Conservation (phyloP, 176 grass and related monocot genomes). For the Avena atlantica region DNA sequence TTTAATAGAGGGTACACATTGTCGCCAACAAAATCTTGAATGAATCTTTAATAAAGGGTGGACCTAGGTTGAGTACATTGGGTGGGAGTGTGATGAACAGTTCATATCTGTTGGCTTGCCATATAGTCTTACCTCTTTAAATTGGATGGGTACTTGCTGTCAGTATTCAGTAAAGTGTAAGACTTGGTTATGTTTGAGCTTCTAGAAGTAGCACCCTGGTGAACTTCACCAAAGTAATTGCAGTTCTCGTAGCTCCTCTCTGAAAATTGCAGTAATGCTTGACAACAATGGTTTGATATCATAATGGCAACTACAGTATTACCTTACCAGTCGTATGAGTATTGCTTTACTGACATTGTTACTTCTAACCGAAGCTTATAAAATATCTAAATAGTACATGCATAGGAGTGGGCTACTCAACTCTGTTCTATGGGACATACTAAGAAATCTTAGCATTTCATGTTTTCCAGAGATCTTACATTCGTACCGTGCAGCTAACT, state of each 20-base stretch:
- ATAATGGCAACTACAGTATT: background rate
- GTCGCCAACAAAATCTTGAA: background rate
- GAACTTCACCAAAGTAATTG: background rate
- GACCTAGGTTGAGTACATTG: background rate
- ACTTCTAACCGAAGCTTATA: conserved; percentile 30
- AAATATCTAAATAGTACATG: background rate
- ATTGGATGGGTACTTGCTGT: background rate
- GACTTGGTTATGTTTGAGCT: background rate
- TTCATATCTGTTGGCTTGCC: conserved; percentile 22
- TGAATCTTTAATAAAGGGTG: conserved; percentile 17
- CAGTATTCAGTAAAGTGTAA: too few species aligned
- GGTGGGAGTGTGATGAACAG: background rate
- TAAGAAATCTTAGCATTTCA: conserved; percentile 18
- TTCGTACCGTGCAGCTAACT: background rate
- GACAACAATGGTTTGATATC: background rate
- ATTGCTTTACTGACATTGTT: background rate
- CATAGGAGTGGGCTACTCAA: conserved; percentile 1
- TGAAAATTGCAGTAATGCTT: background rate
- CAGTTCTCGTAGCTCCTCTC: background rate
- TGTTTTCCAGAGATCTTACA: background rate
- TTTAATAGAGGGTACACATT: background rate
- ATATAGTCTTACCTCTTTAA: background rate
- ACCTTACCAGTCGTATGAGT: background rate
- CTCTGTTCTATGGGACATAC: background rate
- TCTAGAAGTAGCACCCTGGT: background rate